Evolutionary conservation across 441 rosid genomes (phyloP).

Genomic region (Bocquillonia castaneifolia): DNA sequence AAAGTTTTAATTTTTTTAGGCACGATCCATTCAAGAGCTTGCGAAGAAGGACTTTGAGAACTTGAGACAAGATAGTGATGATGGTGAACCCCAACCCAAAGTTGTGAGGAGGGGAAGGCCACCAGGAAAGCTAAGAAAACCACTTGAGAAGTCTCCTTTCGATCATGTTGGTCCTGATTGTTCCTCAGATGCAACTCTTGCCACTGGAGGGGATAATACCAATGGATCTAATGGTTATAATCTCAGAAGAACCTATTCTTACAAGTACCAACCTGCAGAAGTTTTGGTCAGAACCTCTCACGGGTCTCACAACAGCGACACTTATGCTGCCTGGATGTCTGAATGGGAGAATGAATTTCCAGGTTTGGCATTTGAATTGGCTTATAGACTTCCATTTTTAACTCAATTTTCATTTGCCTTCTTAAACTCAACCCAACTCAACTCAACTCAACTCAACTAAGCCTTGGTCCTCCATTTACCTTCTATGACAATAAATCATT

Average conservation of each 20-base stretch:
- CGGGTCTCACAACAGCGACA: conserved; percentile 41
- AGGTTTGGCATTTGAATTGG: conserved; percentile 33
- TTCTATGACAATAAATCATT: too few species aligned
- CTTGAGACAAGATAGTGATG: conserved; percentile 75
- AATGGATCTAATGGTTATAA: conserved; percentile 41
- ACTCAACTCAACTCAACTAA: too few species aligned
- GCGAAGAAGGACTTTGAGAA: conserved; percentile 76
- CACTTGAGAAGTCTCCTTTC: conserved; percentile 41
- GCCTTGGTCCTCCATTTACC: too few species aligned
- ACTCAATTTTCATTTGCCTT: not conserved
- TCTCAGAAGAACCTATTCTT: conserved; percentile 49
- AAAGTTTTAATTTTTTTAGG: conserved; percentile 34
- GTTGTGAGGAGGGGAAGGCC: conserved; percentile 82
- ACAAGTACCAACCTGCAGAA: conserved; percentile 43
- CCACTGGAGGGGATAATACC: conserved; percentile 46
- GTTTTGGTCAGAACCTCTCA: conserved; percentile 34
- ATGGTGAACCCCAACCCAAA: conserved; percentile 56
- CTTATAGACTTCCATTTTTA: not conserved
- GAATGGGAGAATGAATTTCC: conserved; percentile 86
- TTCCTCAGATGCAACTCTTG: conserved; percentile 54
- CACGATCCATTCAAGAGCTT: conserved; percentile 64
- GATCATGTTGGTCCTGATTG: conserved; percentile 48
- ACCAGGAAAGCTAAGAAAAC: conserved; percentile 61
- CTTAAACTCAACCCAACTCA: too few species aligned
- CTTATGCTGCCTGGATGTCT: conserved; percentile 37